phyloP scores from a whole-genome alignment of 1,284 basidiomycete species.

The Phaffia rhodozyma region DNA sequence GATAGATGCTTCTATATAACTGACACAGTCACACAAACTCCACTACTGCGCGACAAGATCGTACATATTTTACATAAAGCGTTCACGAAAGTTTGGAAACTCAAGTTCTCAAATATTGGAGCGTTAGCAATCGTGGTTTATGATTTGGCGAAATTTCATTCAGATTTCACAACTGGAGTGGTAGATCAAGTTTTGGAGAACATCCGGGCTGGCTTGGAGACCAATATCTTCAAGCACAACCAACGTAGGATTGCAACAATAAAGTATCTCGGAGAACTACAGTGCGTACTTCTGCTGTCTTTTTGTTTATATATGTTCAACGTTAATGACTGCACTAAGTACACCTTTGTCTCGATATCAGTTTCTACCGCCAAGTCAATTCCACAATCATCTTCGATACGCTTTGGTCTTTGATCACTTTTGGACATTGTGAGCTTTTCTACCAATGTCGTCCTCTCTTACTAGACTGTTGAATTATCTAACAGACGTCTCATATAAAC shows the following conservation, averaged over 20 bases:
- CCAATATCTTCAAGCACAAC: conserved; percentile 89
- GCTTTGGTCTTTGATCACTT: conserved; percentile 88
- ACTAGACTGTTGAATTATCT: not conserved
- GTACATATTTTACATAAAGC: conserved; percentile 48
- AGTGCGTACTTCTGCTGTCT: conserved; percentile 31
- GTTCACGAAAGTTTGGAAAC: conserved; percentile 93
- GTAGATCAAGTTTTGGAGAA: conserved; percentile 93
- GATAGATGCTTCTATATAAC: not conserved
- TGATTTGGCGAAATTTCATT: conserved; percentile 84
- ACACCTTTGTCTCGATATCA: too few species aligned
- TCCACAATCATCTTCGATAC: conserved; percentile 85
- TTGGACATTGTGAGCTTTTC: conserved; percentile 71
- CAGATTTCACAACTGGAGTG: conserved; percentile 72
- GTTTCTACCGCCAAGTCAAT: conserved; percentile 81
- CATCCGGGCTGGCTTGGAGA: conserved; percentile 77
- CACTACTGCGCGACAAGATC: conserved; percentile 18
- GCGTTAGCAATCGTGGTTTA: conserved; percentile 89
- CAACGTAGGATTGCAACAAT: conserved; percentile 81
- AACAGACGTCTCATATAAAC: too few species aligned
- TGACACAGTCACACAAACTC: conserved; percentile 42
- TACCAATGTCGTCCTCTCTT: conserved; percentile 1
- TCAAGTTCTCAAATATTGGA: conserved; percentile 80
- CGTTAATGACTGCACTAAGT: too few species aligned
- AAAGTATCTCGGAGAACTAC: conserved; percentile 91
- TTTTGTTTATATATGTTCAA: too few species aligned